A percentile compares a stretch with the other conserved stretches of the same genome.
Evolutionary conservation across 2,329 filamentous ascomycete species (phyloP).

Genomic region (Xylaria sp.): DNA sequence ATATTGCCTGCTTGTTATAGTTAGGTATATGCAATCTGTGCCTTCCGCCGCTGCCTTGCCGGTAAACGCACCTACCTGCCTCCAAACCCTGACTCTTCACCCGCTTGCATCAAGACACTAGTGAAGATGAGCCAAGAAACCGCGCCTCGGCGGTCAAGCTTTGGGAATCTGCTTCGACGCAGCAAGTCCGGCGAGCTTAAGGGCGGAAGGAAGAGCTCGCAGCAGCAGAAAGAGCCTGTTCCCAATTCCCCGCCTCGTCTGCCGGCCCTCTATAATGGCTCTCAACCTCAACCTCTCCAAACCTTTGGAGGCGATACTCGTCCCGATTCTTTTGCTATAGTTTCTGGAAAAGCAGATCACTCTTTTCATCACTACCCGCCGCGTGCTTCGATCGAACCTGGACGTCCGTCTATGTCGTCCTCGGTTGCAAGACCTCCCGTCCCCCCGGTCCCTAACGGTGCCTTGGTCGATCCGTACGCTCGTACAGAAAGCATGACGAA

Average conservation of each 20-base stretch:
- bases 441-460: slow-evolving; percentile 70
- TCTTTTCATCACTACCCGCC: slow-evolving; percentile 52
- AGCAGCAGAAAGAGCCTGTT: slow-evolving; percentile 63
- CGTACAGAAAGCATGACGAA: slow-evolving; percentile 95
- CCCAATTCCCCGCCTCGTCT: slow-evolving; percentile 70
- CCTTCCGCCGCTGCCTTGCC: slow-evolving; percentile 26
- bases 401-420: slow-evolving; percentile 54
- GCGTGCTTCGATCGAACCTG: slow-evolving; percentile 66
- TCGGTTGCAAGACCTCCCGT: slow-evolving; percentile 67
- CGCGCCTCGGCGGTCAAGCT: slow-evolving; percentile 58
- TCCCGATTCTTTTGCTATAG: slow-evolving; percentile 50
- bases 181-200: slow-evolving; percentile 66
- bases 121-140: slow-evolving; percentile 50
- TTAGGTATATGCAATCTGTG: slow-evolving; percentile 25
- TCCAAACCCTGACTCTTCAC: slow-evolving; percentile 29
- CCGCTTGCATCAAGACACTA: slow-evolving; percentile 40
- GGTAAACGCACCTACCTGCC: slow-evolving; percentile 34
- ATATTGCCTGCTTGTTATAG: slow-evolving; percentile 33
- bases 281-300: slow-evolving; percentile 47
- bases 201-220: slow-evolving; percentile 62
- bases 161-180: slow-evolving; percentile 65
- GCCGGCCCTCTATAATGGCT: slow-evolving; percentile 58
- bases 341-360: slow-evolving; percentile 49
- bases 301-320: slow-evolving; percentile 52
- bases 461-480: slow-evolving; percentile 79